Conservation (phyloP, 768 basidiomycete genomes). For the Russula sp. region DNA sequence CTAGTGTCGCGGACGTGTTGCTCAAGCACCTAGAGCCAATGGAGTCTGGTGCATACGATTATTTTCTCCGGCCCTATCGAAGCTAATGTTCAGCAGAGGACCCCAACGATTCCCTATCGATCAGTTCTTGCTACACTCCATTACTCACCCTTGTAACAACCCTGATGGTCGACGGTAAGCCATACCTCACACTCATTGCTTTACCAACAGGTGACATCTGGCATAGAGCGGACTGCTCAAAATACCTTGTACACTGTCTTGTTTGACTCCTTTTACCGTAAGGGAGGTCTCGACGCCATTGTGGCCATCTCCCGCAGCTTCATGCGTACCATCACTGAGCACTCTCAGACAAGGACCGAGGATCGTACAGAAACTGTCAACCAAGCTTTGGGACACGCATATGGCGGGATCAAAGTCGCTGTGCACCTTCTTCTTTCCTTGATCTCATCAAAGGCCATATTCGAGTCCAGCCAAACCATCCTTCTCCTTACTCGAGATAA, state of each 20-base stretch:
- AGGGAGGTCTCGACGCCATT: constrained; percentile 66
- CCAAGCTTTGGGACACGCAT: constrained; percentile 69
- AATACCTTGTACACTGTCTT: constrained; percentile 79
- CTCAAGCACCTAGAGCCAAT: constrained; percentile 58
- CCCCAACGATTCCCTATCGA: constrained; percentile 38
- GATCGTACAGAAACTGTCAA: constrained; percentile 52
- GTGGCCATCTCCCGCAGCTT: constrained; percentile 52
- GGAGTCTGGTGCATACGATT: constrained; percentile 43
- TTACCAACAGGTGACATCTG: constrained; percentile 12
- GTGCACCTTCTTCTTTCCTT: constrained; percentile 72
- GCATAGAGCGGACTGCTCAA: constrained; percentile 65
- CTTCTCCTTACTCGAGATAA: constrained; percentile 70
- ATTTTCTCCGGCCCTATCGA: not conserved
- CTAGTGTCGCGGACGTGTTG: constrained; percentile 65
- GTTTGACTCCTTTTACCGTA: constrained; percentile 64
- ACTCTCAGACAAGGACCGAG: constrained; percentile 45
- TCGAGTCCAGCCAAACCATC: constrained; percentile 81
- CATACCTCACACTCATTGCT: not conserved
- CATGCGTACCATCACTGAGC: constrained; percentile 49
- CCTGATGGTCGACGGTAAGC: constrained; percentile 55
- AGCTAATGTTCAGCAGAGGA: constrained; percentile 5
- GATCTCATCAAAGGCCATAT: constrained; percentile 69
- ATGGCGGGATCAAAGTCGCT: constrained; percentile 74
- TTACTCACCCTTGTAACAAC: constrained; percentile 48
- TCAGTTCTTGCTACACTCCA: constrained; percentile 48